Evolutionary conservation across 352 stramenopile species (phyloP).

Genomic region (Phytophthora pinifolia): DNA sequence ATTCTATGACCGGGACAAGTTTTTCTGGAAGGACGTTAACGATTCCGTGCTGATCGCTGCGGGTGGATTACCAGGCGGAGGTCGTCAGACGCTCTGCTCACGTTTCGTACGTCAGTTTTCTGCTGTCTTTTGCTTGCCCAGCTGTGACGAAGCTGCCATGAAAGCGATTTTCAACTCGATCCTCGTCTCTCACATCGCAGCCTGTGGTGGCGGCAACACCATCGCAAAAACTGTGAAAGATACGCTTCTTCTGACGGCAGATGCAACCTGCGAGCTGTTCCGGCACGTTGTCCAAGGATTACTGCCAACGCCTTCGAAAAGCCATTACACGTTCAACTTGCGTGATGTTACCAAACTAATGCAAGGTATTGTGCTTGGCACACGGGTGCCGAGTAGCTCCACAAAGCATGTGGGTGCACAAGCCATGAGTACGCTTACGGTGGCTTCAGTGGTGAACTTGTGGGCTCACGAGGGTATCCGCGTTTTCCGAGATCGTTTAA

Average conservation of each 20-base stretch:
- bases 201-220: slow-evolving; percentile 5
- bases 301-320: slow-evolving; percentile 78
- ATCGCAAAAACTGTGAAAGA: slow-evolving; percentile 59
- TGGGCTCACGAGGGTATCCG: slow-evolving; percentile 91
- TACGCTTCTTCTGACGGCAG: slow-evolving; percentile 48
- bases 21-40: slow-evolving; percentile 80
- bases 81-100: slow-evolving; percentile 52
- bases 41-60: slow-evolving; percentile 69
- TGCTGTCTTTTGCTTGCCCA: slow-evolving; percentile 68
- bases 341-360: slow-evolving; percentile 80
- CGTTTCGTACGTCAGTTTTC: slow-evolving; percentile 75
- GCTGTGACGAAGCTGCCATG: slow-evolving; percentile 74
- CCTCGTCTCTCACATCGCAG: slow-evolving; percentile 52
- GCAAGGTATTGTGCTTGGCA: slow-evolving; percentile 77
- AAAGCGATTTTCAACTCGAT: slow-evolving; percentile 90
- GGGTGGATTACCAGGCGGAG: slow-evolving; percentile 58
- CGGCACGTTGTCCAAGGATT: slow-evolving; percentile 49
- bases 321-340: slow-evolving; percentile 85
- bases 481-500: slow-evolving; percentile 93
- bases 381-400: slow-evolving; percentile 15
- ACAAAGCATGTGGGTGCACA: slow-evolving; percentile 10
- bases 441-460: slow-evolving; percentile 63
- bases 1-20: slow-evolving; percentile 82
- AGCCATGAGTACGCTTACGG: slow-evolving; percentile 13
- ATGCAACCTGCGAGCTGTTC: slow-evolving; percentile 68